Evolutionary conservation across 495 filamentous ascomycete genomes (phyloP), one percentile per base, ranked within the genome.

Genomic region (Chaetomium tenue): DNA sequence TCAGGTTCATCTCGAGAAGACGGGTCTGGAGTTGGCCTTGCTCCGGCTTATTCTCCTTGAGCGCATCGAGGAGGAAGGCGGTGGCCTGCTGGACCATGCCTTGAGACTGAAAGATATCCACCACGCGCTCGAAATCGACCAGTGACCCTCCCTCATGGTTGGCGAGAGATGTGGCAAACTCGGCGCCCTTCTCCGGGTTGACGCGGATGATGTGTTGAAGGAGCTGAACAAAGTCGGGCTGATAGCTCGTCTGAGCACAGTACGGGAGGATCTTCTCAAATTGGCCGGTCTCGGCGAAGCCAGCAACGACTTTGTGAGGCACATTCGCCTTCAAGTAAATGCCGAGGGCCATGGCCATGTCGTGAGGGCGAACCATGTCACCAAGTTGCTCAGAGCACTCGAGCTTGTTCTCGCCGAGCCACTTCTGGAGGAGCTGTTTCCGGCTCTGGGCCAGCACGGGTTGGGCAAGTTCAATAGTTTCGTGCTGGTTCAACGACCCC

Each of bases 11-110:
- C 82, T 99, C 94, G 52, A 99, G 80, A 25, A 99, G 82, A 61
- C 92, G 88, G 42, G 94, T 99, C 76, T 99, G 94, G 54, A 98
- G 82, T 68, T 92, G 86, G 52, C 87, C 93, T 65, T 99, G 92
- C 75, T 98, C 95, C 5, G 93, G 93, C 69, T 89, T 89, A 80
- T 99, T 96, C 61, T 90, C 90, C 76, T 94, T 91, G 51, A 99
- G 82, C 18, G 91, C 93, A 75, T 98, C 95, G 26, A 99, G 84
- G 40, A 99, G 79, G 86, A 99, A 98, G 22, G 93, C 93, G 9
- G 94, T 99, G 11, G 93, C 94, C 73, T 96, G 91, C 75, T 98
- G 94, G 54, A 97, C 84, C 92, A 98, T 95, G 75, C 91, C 92
- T 76, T 97, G 94, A 25, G 93, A 91, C 72, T 95, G 86, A 86